Evolutionary conservation across 805 yeast genomes (phyloP), one percentile per base, ranked within the genome.

Genomic region (Kurtzmaniella fragi): DNA sequence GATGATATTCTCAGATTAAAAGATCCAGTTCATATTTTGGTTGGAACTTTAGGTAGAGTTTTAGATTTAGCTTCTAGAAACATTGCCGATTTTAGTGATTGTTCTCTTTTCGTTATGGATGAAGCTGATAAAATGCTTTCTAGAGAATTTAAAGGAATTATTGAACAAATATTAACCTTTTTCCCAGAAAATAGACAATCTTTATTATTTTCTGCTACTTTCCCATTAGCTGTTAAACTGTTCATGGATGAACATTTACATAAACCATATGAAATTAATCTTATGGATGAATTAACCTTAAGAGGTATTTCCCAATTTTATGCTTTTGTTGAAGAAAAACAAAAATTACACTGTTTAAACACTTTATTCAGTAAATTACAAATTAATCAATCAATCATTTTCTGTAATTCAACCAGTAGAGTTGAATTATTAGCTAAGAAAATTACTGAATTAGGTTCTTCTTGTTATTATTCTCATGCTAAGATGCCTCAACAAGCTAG

Each of bases 41-140:
- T 93, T 32, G 99, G 97, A 48, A 93, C 99, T 27, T 98, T 98
- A 2, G 99, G 99, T 52, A 82, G 99, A 72, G 90, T 93, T 29
- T 75, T 93, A 44, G 99, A 93, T 65, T 77, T 93, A 57, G 96
- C 97, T 5, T 76, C 89, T 26, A 83, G 96, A 70, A 73, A 77
- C 39, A 73, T 91, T 40, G 96, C 95, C 10, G 95, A 91, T 57
- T 76, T 93, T 43, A 80, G 86, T 40, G 84, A 83, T 45, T 87
- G 96, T 65, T 82, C 84, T 33, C 72, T 87, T 61, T 89, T 93
- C 60, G 82, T 95, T 39, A 89, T 93, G 97, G 99, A 93, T 64
- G 99, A 93, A 73, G 99, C 99, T 42, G 99, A 93, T 65, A 93
- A 93, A 64, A 86, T 93, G 84, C 76, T 93, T 43, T 80, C 93